Evolutionary conservation across 169 alveolate genomes (phyloP), one percentile per base, ranked within the genome.

Genomic region (Cryptosporidium tyzzeri): DNA sequence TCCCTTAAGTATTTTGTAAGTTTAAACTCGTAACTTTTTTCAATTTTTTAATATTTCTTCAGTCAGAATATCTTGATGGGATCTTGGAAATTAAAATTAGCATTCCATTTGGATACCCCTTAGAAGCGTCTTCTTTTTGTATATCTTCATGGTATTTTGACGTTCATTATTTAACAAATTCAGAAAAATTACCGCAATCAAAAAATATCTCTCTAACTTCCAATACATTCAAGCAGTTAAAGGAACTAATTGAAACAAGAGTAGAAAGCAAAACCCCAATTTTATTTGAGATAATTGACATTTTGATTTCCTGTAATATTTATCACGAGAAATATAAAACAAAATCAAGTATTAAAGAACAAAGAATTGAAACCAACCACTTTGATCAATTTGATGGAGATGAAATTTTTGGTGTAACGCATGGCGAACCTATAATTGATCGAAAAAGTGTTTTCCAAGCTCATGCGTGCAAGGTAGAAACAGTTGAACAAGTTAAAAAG

Each of bases 391-490:
- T 50, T 37, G 62, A 61, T 10, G 89, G 75, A 23, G 89, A 80
- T 16, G 12, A 62, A 62, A 4, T 80, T 37, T 80, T 62, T 80
- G 89, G 75, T 9, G 62, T 80, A 10, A 21, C 39, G 14, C 89
- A 80, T 80, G 93, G 93, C 12, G 92, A 87, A 39, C 87, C 85
- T 18, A 87, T 87, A 35, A 65, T 87, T 23, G 93, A 87, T 45
- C 53, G 93, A 51, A 87, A 87, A 85, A 69, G 91, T 65, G 93
- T 87, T 62, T 87, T 87, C 26, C 93, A 87, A 10, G 93, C 93
- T 41, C 93, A 87, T 39, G 73, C 51, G 1, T 86, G 92, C 16
- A 70, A 35, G 41, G 93, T 87, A 61, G 33, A 61, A 45, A 62
- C 67, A 3, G 35, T 35, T 7, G 89, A 80, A 10, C 75, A 80